These are phyloP conservation scores for Diaporthe sp. DNA, from an alignment of 2,329 filamentous ascomycete genomes.

Conservation along the genomic window DNA sequence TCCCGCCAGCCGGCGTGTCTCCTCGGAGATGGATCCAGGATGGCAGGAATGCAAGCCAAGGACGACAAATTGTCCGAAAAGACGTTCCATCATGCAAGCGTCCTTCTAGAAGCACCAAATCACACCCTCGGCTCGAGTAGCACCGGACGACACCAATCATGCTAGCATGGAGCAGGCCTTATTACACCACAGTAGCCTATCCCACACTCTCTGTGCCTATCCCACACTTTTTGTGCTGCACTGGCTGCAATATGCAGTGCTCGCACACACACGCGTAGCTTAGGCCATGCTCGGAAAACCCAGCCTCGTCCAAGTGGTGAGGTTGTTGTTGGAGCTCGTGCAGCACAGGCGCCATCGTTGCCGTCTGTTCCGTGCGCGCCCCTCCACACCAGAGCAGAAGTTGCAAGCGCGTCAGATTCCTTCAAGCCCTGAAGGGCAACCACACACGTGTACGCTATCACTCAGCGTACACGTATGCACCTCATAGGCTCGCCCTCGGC, in stretches of 20 bases:
- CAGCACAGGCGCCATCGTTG: not conserved
- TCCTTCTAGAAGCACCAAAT: slow-evolving; percentile 36
- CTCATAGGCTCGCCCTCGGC: slow-evolving; percentile 1
- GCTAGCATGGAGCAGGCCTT: not conserved
- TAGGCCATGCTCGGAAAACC: not conserved
- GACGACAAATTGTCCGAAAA: slow-evolving; percentile 9
- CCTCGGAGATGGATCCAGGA: not conserved
- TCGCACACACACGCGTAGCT: not conserved
- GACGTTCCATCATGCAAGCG: slow-evolving; percentile 23
- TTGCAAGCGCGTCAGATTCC: slow-evolving; percentile 11
- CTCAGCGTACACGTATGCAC: not conserved
- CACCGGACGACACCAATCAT: slow-evolving; percentile 14
- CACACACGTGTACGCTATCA: slow-evolving; percentile 13
- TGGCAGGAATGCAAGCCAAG: not conserved
- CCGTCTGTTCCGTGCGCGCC: slow-evolving; percentile 13
- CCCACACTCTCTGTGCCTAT: not conserved
- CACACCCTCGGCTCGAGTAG: not conserved
- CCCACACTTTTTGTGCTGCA: not conserved
- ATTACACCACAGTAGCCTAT: not conserved
- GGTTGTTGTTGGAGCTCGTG: not conserved
- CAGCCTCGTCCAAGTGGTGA: slow-evolving; percentile 33
- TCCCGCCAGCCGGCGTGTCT: not conserved
- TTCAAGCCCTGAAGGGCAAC: slow-evolving; percentile 20
- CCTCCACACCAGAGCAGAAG: not conserved
- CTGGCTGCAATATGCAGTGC: not conserved